Evolutionary conservation across 768 basidiomycete species (phyloP), one percentile per base, ranked within the genome.

Genomic region (Hydnomerulius pinastri): DNA sequence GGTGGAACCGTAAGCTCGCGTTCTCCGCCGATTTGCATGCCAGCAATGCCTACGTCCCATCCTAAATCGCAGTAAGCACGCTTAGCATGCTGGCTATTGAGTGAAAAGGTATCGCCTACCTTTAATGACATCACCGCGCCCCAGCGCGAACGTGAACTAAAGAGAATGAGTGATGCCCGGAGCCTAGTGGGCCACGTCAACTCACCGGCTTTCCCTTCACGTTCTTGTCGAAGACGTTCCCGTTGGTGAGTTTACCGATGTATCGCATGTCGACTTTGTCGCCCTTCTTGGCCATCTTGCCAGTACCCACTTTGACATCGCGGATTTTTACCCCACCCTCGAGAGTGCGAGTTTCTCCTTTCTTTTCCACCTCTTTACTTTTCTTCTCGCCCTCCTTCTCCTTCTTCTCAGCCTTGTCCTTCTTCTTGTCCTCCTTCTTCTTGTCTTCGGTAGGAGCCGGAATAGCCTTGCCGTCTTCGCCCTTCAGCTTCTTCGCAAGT

Each of bases 1-100:
- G 88, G 73, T 37, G 91, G 92, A 42, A 94, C 78, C 36, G 77
- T 83, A 57, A 98, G 74, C 50, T 83, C 72, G 43, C 96, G 83
- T 71, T 98, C 94, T 23, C 95, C 94, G 33, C 85, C 88, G 33
- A 87, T 83, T 60, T 90, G 86, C 94, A 98, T 97, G 28, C 96
- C 96, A 25, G 76, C 84, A 48, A 98, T 77, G 33, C 95, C 96
- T 62, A 90, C 75, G 60, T 98, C 96, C 94, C 95, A 97, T 39
- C 89, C 85, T 87, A 50, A 21, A 15, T 39, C 10, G 45, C 13
- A 32, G 42, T 56, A 11, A 63, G 46, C 33, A 9, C 17, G 51
- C 32, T n/a, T n/a, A n/a, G n/a, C n/a, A n/a, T n/a, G n/a, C n/a
- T n/a, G n/a, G 15, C 17, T 17, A 6, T 39, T 27, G 48, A 35